These are phyloP conservation scores for Lomentospora prolificans DNA, from an alignment of 2,329 filamentous ascomycete genomes.

Conservation along the genomic window DNA sequence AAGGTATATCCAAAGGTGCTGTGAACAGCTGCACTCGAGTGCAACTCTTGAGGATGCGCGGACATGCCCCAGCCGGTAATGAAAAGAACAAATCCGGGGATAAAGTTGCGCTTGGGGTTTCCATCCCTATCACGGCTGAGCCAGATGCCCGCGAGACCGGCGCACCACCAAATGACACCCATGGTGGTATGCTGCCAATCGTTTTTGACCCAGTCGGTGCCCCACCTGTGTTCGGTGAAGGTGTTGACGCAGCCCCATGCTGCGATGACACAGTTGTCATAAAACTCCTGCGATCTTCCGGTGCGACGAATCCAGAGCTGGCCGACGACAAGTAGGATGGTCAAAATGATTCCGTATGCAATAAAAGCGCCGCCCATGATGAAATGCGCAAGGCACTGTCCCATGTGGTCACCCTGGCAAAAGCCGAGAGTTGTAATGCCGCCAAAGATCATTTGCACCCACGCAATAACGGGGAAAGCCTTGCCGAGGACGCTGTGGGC, in stretches of 20 bases:
- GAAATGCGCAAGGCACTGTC: conserved; percentile 91
- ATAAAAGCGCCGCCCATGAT: conserved; percentile 99
- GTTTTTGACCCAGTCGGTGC: conserved; percentile 76
- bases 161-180: conserved; percentile 98
- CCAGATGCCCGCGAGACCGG: conserved; percentile 86
- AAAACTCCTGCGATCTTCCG: conserved; percentile 91
- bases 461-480: conserved; percentile 72
- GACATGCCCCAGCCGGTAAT: conserved; percentile 96
- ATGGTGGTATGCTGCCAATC: conserved; percentile 98
- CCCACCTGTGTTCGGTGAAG: conserved; percentile 96
- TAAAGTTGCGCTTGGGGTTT: conserved; percentile 80
- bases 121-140: conserved; percentile 76
- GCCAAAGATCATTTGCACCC: conserved; percentile 93
- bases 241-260: conserved; percentile 97
- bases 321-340: conserved; percentile 76
- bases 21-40: conserved; percentile 81
- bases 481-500: conserved; percentile 79
- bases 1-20: conserved; percentile 86
- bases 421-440: conserved; percentile 88
- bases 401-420: conserved; percentile 82
- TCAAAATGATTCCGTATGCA: conserved; percentile 80
- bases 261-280: conserved; percentile 82
- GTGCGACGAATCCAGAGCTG: conserved; percentile 76
- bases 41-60: conserved; percentile 73
- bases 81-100: conserved; percentile 83